Evolutionary conservation across 2,329 filamentous ascomycete species (phyloP).

Genomic region (Lachnellula arida): DNA sequence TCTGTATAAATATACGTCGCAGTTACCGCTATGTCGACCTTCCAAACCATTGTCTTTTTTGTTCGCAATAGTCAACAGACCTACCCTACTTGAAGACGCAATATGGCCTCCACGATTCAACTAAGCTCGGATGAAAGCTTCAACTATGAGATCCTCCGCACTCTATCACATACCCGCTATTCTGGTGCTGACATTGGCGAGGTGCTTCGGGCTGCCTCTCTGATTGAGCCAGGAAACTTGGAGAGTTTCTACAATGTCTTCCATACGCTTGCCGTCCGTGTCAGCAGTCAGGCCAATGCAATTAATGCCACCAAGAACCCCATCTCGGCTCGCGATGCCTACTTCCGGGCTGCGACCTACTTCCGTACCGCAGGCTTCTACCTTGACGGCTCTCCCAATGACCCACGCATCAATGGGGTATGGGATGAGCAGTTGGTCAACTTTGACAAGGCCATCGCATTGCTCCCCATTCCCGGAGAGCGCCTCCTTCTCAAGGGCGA

Average conservation of each 20-base stretch:
- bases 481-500: conserved; percentile 30
- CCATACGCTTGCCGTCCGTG: conserved; percentile 2
- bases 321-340: conserved; percentile 28
- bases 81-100: too few species aligned
- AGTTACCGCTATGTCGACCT: too few species aligned
- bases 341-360: conserved; percentile 39
- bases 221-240: conserved; percentile 4
- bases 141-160: conserved; percentile 27
- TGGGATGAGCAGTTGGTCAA: conserved; percentile 35
- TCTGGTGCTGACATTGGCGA: conserved; percentile 1
- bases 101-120: too few species aligned
- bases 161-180: conserved; percentile 19
- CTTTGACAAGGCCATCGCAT: conserved; percentile 37
- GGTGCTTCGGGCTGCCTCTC: not conserved
- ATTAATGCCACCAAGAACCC: conserved; percentile 20
- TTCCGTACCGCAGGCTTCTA: conserved; percentile 41
- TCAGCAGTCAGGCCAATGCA: conserved; percentile 11
- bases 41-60: too few species aligned
- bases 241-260: conserved; percentile 4
- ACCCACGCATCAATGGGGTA: conserved; percentile 37
- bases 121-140: conserved; percentile 9
- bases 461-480: conserved; percentile 35
- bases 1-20: too few species aligned
- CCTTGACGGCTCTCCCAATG: conserved; percentile 37
- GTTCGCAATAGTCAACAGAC: too few species aligned